Conservation (phyloP, 305 asterid genomes). For the Fraxinus sp. region DNA sequence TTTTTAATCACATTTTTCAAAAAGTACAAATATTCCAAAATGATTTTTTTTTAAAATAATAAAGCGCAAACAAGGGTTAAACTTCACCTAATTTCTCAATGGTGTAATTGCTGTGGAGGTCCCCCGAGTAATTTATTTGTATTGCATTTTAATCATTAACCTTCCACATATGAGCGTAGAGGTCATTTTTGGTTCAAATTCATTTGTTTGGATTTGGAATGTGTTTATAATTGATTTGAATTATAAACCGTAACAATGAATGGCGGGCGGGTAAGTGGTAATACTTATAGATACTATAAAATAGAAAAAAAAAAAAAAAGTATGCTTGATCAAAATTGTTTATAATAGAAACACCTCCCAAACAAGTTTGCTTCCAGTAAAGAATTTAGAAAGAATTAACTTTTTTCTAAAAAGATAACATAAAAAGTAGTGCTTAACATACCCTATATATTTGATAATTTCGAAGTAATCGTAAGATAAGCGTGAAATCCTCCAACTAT, state of each 20-base stretch:
- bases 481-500: not conserved
- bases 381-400: not conserved
- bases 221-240: not conserved
- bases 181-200: not conserved
- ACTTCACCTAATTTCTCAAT: not conserved
- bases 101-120: not conserved
- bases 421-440: not conserved
- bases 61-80: no score
- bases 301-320: no score
- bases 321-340: not conserved
- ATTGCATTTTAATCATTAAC: not conserved
- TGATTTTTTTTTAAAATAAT: no score
- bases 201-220: no score
- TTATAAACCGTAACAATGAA: not conserved
- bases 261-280: not conserved
- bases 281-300: no score
- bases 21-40: no score
- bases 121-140: not conserved
- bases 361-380: not conserved
- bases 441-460: not conserved
- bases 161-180: not conserved
- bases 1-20: no score
- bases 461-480: not conserved
- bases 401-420: not conserved
- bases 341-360: not conserved